phyloP scores from a whole-genome alignment of 108 stramenopile species.

The Aurantiochytrium sp. region DNA sequence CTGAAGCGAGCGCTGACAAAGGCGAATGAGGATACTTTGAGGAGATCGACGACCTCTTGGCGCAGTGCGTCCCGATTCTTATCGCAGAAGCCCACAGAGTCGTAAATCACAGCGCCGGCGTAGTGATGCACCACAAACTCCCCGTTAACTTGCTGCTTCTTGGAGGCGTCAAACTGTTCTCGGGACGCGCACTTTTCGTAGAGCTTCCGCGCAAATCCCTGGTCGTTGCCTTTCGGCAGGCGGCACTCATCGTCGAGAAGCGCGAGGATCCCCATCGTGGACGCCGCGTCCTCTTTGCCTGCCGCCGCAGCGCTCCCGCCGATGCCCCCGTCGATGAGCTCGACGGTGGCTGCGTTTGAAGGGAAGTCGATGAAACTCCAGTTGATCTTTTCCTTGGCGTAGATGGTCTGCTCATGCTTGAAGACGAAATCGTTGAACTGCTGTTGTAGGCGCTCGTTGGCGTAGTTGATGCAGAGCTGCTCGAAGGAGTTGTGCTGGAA shows the following conservation, averaged over 20 bases:
- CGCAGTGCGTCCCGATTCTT: slow-evolving; percentile 86
- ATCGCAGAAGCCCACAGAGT: slow-evolving; percentile 68
- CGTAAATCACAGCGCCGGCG: slow-evolving; percentile 76
- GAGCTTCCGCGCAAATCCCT: slow-evolving; percentile 78
- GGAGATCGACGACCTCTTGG: slow-evolving; percentile 73
- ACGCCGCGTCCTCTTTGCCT: slow-evolving; percentile 67
- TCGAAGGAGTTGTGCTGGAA: slow-evolving; percentile 41
- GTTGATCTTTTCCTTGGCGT: slow-evolving; percentile 44
- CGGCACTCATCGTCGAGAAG: slow-evolving; percentile 89
- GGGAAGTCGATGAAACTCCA: slow-evolving; percentile 78
- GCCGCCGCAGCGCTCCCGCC: slow-evolving; percentile 31
- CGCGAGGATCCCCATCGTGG: slow-evolving; percentile 80
- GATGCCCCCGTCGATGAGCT: slow-evolving; percentile 73
- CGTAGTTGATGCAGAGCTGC: slow-evolving; percentile 42
- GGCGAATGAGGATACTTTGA: slow-evolving; percentile 39
- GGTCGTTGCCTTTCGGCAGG: slow-evolving; percentile 78
- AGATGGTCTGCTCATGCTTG: slow-evolving; percentile 69
- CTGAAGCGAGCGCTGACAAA: slow-evolving; percentile 28
- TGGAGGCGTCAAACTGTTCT: background rate
- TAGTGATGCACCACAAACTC: slow-evolving; percentile 78
- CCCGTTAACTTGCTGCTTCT: background rate
- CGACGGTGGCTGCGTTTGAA: slow-evolving; percentile 92
- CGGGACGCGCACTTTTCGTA: slow-evolving; percentile 60
- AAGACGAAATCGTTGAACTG: slow-evolving; percentile 96
- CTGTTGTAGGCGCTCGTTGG: slow-evolving; percentile 56